Conservation (phyloP, 805 yeast genomes). For the Jamesozyma lodderae region DNA sequence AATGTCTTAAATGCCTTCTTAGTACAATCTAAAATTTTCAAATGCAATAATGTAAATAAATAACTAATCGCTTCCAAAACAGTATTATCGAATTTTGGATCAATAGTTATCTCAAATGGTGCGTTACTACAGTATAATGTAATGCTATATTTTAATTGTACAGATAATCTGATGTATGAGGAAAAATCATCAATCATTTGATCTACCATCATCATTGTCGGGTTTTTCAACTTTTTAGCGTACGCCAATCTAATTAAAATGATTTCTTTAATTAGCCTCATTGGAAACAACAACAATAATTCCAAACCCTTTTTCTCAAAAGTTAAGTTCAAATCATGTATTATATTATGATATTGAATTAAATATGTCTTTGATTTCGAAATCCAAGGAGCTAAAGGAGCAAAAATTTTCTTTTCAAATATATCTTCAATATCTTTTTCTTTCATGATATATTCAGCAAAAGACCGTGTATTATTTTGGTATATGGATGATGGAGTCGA, state of each 20-base stretch:
- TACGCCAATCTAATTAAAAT: constrained; percentile 64
- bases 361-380: constrained; percentile 70
- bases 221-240: constrained; percentile 69
- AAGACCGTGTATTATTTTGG: constrained; percentile 39
- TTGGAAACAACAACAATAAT: constrained; percentile 64
- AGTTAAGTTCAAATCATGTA: constrained; percentile 64
- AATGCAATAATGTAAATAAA: constrained; percentile 59
- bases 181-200: constrained; percentile 84
- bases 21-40: constrained; percentile 72
- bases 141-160: constrained; percentile 62
- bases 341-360: constrained; percentile 49
- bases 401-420: constrained; percentile 59
- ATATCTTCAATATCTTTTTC: constrained; percentile 67
- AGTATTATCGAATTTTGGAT: constrained; percentile 53
- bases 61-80: constrained; percentile 67
- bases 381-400: constrained; percentile 71
- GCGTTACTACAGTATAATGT: constrained; percentile 53
- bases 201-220: constrained; percentile 93
- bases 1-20: constrained; percentile 67
- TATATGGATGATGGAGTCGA: background rate
- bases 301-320: constrained; percentile 58
- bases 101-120: constrained; percentile 59
- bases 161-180: constrained; percentile 63
- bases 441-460: constrained; percentile 77
- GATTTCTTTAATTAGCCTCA: constrained; percentile 69